phyloP scores from a whole-genome alignment of 1,284 basidiomycete genomes.

The Microbotryum scabiosae region DNA sequence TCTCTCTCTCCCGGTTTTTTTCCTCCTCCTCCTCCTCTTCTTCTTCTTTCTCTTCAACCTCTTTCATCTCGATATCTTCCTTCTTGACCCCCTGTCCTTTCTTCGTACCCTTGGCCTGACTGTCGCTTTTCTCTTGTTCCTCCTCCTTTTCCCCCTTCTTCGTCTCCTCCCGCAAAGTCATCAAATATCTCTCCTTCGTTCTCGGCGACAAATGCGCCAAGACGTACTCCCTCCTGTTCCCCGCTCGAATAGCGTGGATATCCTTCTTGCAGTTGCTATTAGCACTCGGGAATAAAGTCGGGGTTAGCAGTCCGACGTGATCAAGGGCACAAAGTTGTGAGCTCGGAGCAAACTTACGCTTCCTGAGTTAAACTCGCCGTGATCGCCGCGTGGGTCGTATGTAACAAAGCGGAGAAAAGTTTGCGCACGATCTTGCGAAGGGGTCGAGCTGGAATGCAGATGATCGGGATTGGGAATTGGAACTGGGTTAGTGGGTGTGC shows the following conservation, averaged over 20 bases:
- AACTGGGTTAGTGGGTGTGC: background rate
- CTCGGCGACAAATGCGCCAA: background rate
- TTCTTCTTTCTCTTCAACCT: background rate
- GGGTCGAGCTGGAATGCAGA: constrained; percentile 7
- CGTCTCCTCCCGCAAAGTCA: background rate
- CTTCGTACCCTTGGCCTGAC: background rate
- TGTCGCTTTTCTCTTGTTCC: background rate
- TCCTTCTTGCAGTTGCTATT: constrained; percentile 7
- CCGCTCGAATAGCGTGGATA: background rate
- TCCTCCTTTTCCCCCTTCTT: background rate
- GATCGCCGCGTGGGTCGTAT: constrained; percentile 1
- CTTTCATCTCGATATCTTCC: background rate
- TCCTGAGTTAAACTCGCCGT: constrained; percentile 1
- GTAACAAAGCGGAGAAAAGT: constrained; percentile 10
- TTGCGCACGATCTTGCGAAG: constrained; percentile 15
- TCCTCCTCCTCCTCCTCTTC: background rate
- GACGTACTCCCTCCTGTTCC: background rate
- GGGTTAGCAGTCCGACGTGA: background rate
- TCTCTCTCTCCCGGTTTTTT: too few relatives aligned
- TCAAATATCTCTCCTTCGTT: background rate
- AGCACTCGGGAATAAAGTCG: too few relatives aligned
- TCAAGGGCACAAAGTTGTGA: background rate
- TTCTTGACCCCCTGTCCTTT: background rate
- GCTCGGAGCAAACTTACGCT: background rate
- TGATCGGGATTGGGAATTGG: background rate